Evolutionary conservation across 2,329 filamentous ascomycete genomes (phyloP).

Genomic region (Venturia asperata): DNA sequence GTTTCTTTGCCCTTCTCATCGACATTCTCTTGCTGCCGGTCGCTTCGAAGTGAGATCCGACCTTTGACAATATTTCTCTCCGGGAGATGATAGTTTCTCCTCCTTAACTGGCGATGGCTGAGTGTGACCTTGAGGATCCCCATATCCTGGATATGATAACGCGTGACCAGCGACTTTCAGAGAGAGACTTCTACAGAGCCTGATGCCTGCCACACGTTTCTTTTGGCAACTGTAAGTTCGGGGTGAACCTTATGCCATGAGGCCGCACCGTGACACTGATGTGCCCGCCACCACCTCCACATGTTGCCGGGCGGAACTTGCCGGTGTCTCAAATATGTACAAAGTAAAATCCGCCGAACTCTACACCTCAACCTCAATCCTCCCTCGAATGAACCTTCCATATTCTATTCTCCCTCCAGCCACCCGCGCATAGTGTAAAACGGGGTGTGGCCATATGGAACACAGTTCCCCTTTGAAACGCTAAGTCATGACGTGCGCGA

Average conservation of each 20-base stretch:
- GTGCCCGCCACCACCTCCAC: background rate
- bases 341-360: background rate
- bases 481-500: constrained; percentile 1
- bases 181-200: no score
- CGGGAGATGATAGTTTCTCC: no score
- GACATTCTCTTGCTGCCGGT: no score
- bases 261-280: background rate
- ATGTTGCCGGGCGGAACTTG: background rate
- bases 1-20: no score
- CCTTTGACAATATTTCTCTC: no score
- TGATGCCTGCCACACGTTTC: no score
- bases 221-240: no score
- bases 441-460: background rate
- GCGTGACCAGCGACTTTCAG: no score
- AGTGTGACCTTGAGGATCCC: no score
- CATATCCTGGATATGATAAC: no score
- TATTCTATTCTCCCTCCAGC: background rate
- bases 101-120: no score
- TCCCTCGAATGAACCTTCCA: background rate
- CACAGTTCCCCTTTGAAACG: background rate
- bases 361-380: background rate
- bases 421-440: background rate
- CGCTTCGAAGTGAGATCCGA: no score
- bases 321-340: background rate
- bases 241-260: background rate